Evolutionary conservation across 2,329 filamentous ascomycete species (phyloP).

Genomic region (Kalmusia sp.): DNA sequence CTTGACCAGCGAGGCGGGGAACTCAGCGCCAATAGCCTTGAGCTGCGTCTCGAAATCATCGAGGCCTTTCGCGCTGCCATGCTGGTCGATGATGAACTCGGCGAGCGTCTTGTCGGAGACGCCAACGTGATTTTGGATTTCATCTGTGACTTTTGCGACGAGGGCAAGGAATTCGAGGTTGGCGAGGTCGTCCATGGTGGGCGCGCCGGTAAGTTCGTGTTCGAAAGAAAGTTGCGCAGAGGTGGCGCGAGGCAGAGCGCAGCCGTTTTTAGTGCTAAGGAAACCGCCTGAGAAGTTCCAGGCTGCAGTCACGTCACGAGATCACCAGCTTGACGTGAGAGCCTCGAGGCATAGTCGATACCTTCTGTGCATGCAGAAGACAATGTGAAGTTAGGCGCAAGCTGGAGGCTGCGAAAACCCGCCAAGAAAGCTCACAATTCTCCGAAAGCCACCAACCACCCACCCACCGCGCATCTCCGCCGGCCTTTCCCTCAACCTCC

Average conservation of each 20-base stretch:
- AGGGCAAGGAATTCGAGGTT: constrained; percentile 92
- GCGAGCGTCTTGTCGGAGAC: constrained; percentile 93
- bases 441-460: constrained; percentile 21
- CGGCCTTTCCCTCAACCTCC: not conserved
- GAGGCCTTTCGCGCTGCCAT: constrained; percentile 74
- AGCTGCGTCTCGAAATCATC: constrained; percentile 79
- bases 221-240: constrained; percentile 10
- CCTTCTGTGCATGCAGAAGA: too few relatives aligned
- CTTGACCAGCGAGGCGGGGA: constrained; percentile 85
- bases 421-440: constrained; percentile 20
- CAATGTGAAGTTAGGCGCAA: constrained; percentile 17
- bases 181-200: constrained; percentile 83
- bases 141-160: constrained; percentile 91
- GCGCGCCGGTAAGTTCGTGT: not conserved
- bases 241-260: not conserved
- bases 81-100: constrained; percentile 94
- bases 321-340: too few relatives aligned
- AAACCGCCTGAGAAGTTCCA: too few relatives aligned
- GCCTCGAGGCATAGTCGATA: too few relatives aligned
- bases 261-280: too few relatives aligned
- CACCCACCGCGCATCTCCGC: constrained; percentile 28
- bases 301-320: too few relatives aligned
- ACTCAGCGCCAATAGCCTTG: constrained; percentile 78
- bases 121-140: constrained; percentile 92
- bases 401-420: constrained; percentile 20